Evolutionary conservation across 2,329 filamentous ascomycete species (phyloP), one percentile per base, ranked within the genome.

Genomic region (Ophiosphaerella korrae): DNA sequence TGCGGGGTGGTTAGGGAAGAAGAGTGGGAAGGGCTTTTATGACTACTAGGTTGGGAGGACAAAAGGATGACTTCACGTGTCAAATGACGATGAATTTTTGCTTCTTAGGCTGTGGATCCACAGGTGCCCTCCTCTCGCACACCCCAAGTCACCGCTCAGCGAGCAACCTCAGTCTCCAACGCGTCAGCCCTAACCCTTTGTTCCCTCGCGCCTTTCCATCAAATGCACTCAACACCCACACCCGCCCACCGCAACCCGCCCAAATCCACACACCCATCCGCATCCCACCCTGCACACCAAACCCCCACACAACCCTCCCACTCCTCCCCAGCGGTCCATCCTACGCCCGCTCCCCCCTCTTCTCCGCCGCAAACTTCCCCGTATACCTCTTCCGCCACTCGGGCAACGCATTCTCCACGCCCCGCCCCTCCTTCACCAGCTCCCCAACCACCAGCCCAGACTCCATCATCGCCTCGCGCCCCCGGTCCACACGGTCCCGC

Each of bases 1-100:
- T 80, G 94, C 94, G 14, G 94, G 94, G 2, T 99, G 94, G 94
- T 70, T 97, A 56, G 94, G 94, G 16, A 97, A 96, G 86, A 99
- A 99, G 85, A 89, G 85, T 64, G 92, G 93, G 21, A 97, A 94
- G 78, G 94, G 94, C 2, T 97, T 97, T 73, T 96, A 96, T 68
- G 89, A 94, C 50, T 96, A 96, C 74, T 91, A 67, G 60, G 12
- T n/a, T 16, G 5, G 18, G 7, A 24, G 13, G 40, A 43, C 14
- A 16, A 23, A 23, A 34, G 11, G 12, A 34, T 26, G 24, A 23
- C 18, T 21, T 21, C 3, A 21, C 18, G 18, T 21, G 5, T 21
- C 18, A 21, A 21, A 21, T 21, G 18, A 21, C 18, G 18, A 21
- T 21, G 18, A 21, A 21, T 21, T 21, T 21, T 21, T 21, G 18